Conservation (phyloP, 352 stramenopile genomes). For the Globisporangium sylvaticum region DNA sequence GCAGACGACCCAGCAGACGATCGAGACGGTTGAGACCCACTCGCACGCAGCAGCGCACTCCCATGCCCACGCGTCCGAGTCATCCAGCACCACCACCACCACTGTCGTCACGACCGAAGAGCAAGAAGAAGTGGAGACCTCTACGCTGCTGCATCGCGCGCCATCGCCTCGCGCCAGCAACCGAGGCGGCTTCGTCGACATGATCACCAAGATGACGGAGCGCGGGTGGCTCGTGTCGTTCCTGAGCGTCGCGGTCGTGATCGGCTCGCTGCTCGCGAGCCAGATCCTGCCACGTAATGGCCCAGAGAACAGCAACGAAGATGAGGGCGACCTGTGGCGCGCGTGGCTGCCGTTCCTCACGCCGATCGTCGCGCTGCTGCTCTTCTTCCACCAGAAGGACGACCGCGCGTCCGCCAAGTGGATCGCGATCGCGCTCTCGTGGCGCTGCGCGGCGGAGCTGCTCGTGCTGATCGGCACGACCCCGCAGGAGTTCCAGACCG, state of each 20-base stretch:
- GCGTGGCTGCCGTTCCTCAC: constrained; percentile 66
- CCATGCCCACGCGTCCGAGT: neutral
- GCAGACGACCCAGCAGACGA: constrained; percentile 11
- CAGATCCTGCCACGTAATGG: constrained; percentile 39
- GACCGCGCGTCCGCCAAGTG: constrained; percentile 68
- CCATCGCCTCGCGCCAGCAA: constrained; percentile 8
- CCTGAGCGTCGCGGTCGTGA: constrained; percentile 62
- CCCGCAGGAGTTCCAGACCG: constrained; percentile 38
- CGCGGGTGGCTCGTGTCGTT: constrained; percentile 61
- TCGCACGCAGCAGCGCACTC: neutral
- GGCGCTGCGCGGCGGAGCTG: constrained; percentile 66
- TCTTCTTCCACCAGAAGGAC: constrained; percentile 78
- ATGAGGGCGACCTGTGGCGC: constrained; percentile 40
- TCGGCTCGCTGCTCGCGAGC: constrained; percentile 58
- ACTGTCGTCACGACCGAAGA: constrained; percentile 3
- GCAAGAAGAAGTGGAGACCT: constrained; percentile 23
- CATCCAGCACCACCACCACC: constrained; percentile 9
- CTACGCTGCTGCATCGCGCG: constrained; percentile 16
- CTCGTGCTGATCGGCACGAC: constrained; percentile 52
- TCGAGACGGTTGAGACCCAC: constrained; percentile 9
- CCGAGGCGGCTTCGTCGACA: constrained; percentile 20
- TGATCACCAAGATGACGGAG: constrained; percentile 53
- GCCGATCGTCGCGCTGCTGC: constrained; percentile 54
- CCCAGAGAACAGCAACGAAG: constrained; percentile 12
- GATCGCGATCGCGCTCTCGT: constrained; percentile 77